Evolutionary conservation across 805 yeast species (phyloP), one percentile per base, ranked within the genome.

Genomic region (Suhomyces sp.): DNA sequence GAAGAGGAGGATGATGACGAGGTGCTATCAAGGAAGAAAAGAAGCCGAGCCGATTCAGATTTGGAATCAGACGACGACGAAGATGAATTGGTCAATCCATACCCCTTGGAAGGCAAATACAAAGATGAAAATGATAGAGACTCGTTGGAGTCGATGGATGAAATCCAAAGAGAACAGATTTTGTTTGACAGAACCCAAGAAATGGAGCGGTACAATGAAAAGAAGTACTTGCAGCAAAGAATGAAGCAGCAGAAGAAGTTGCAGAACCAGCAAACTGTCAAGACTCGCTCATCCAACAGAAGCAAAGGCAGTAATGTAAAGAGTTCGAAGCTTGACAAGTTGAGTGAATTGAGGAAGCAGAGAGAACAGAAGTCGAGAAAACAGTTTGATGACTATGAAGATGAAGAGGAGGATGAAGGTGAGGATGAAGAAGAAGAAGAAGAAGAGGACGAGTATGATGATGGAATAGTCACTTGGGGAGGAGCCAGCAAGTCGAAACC

Each of bases 131-230:
- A 74, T 7, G 99, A 94, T 69, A 80, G 89, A 54, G 83, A 73
- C 1, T 68, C 75, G 50, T 74, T 81, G 58, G 73, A 88, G 62
- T 84, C 78, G 46, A 79, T 94, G 84, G 96, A 93, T 51, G 99
- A 94, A 75, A 82, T 94, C 67, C 89, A 89, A 62, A 86, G 98
- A 63, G 99, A 94, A 74, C 85, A 87, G 60, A 82, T 91, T 51
- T 79, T 94, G 51, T 94, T 89, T 61, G 98, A 93, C 51, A 89
- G 99, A 69, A 82, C 89, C 7, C 97, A 91, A 70, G 96, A 89
- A 55, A 82, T 89, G 84, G 96, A 93, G 68, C 84, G 87, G 58
- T 92, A 78, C 70, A 85, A 88, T 53, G 98, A 94, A 71, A 83
- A 90, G 64, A 81, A 82, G 66, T 85, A 87, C 61, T 82, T 96